Evolutionary conservation across 768 basidiomycete genomes (phyloP).

Genomic region (Astraeus odoratus): DNA sequence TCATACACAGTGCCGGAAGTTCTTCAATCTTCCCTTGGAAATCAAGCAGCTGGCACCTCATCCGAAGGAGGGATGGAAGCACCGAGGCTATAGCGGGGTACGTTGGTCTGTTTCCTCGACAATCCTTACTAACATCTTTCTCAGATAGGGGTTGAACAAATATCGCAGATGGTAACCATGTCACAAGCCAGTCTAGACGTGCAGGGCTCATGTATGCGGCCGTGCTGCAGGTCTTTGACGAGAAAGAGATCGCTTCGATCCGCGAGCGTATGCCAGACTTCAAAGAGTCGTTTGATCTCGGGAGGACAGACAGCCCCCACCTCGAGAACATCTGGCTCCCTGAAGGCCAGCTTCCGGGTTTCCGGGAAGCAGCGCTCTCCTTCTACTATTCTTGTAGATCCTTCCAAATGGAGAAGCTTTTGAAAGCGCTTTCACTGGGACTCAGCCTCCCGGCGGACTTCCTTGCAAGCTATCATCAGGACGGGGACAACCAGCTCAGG

Average conservation of each 20-base stretch:
- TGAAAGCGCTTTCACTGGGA: constrained; percentile 43
- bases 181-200: too few relatives aligned
- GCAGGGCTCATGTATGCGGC: too few relatives aligned
- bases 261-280: constrained; percentile 31
- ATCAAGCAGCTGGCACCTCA: constrained; percentile 40
- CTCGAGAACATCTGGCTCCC: constrained; percentile 57
- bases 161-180: constrained; percentile 19
- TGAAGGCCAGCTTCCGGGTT: constrained; percentile 44
- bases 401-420: constrained; percentile 28
- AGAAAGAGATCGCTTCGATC: constrained; percentile 20
- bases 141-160: constrained; percentile 37
- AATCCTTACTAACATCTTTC: background rate
- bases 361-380: constrained; percentile 43
- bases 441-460: constrained; percentile 36
- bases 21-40: constrained; percentile 34
- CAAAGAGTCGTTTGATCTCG: constrained; percentile 53
- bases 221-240: constrained; percentile 32
- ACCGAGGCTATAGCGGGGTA: constrained; percentile 32
- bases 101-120: background rate
- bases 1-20: constrained; percentile 30
- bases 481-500: constrained; percentile 46
- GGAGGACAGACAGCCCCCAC: constrained; percentile 30
- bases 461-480: constrained; percentile 36
- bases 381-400: constrained; percentile 42
- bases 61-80: constrained; percentile 37